Percentiles rank a stretch among this genome's conserved stretches.
These are phyloP conservation scores for Ligustrum vulgare DNA, from an alignment of 257 asterid species.

Conservation along the genomic window DNA sequence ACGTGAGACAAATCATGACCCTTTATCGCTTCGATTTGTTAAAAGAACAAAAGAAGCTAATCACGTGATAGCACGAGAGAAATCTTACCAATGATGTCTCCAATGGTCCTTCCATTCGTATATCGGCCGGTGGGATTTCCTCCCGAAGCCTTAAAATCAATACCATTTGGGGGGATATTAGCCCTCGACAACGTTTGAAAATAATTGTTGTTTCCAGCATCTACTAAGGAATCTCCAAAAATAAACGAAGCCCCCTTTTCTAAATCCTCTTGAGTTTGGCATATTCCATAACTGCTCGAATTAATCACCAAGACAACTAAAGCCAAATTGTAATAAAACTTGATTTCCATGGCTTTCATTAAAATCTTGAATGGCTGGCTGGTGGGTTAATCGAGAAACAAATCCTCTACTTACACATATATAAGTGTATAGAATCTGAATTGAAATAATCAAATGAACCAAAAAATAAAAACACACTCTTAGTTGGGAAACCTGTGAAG, in stretches of 20 bases:
- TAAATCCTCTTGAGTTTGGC: slow-evolving; percentile 42
- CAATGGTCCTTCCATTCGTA: slow-evolving; percentile 91
- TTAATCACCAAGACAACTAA: slow-evolving; percentile 30
- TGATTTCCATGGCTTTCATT: slow-evolving; percentile 37
- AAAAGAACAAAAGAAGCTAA: background rate
- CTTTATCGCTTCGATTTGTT: background rate
- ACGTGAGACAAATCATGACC: background rate
- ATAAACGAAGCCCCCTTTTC: slow-evolving; percentile 68
- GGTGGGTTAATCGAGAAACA: background rate
- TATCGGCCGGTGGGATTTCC: slow-evolving; percentile 87
- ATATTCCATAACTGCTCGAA: slow-evolving; percentile 22
- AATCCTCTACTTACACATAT: slow-evolving; percentile 12
- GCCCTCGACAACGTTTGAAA: slow-evolving; percentile 73
- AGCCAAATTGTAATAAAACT: slow-evolving; percentile 19
- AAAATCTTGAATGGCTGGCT: background rate
- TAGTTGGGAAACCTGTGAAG: slow-evolving; percentile 44
- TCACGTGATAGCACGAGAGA: background rate
- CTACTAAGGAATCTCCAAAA: slow-evolving; percentile 87
- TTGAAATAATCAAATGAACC: background rate
- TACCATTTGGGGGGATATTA: slow-evolving; percentile 69
- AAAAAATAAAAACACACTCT: background rate
- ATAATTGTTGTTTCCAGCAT: slow-evolving; percentile 91
- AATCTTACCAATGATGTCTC: slow-evolving; percentile 73
- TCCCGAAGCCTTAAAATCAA: slow-evolving; percentile 77
- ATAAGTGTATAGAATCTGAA: slow-evolving; percentile 19